Base-by-base conservation (phyloP, 305 asterid genomes). In the Ilex paraguariensis region DNA sequence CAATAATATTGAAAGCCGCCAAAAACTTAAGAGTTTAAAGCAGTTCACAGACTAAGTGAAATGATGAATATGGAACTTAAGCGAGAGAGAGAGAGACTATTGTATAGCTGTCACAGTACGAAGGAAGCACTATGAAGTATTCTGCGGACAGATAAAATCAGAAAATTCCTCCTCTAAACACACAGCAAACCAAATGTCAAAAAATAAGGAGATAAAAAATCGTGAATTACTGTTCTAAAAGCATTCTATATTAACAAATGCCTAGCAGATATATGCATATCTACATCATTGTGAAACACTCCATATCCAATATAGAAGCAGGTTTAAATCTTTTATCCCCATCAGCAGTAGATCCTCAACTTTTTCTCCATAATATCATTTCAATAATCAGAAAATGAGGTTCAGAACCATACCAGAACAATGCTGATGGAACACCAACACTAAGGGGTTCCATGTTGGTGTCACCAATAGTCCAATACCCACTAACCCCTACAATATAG, bases 391-490 rank as follows among this genome's bases (percentile, higher is more conserved):
- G 70, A 58, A 58, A 65, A 62, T 49, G 69, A 67, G 53, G 80
- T 68, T 73, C 60, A 68, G 70, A 52, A 52, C 31, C 56, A 52
- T 52, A 52, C 56, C 56, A 52, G 56, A 52, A 14, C 7, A 52
- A n/a, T 52, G 56, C 31, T 52, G 56, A 52, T 6, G 56, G 10
- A 52, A 17, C 30, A 52, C 52, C 87, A 81, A 82, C 82, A 82
- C 64, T 75, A 67, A 65, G 75, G 59, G 65, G 72, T 62, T 64
- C 56, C 83, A 73, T 77, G 80, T 67, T 71, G 83, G 86, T 76
- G 81, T 77, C 77, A 75, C 79, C 72, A 78, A 66, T 46, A 66
- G 75, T 73, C 73, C 77, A 59, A 77, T 66, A 84, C 67, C 53
- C 63, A 72, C 80, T 75, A 81, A 72, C 72, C 85, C 81, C 42